Evolutionary conservation across 805 yeast species (phyloP), one percentile per base, ranked within the genome.

Genomic region (Kodamaea laetipori): DNA sequence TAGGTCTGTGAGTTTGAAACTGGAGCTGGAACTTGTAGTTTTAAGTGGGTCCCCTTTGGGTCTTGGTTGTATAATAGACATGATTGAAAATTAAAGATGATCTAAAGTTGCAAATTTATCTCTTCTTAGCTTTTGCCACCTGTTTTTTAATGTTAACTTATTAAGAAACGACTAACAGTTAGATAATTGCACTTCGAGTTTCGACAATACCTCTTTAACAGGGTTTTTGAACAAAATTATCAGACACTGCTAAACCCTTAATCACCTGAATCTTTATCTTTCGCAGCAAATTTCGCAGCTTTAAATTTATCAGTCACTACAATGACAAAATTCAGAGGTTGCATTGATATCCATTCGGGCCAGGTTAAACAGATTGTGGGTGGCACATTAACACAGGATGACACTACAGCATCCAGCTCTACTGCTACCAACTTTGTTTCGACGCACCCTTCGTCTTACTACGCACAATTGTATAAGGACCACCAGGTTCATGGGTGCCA

Each of bases 321-420:
- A 11, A 90, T 90, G 97, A 90, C 97, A 0, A 74, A 76, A 41
- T 94, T 88, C 66, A 79, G 90, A 56, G 98, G 97, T 0, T 94
- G 99, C 58, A 92, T 94, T 28, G 99, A 94, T 60, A 82, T 94
- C 46, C 99, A 94, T 63, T 78, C 85, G 6, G 99, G 99, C 1
- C 84, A 87, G 53, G 99, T 94, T 48, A 94, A 94, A 58, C 99
- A 94, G 62, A 94, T 94, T 42, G 97, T 94, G 1, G 99, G 99
- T 5, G 96, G 97, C 0, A 86, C 97, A 0, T 70, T 94, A 15
- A 72, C 76, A 0, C 67, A 69, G 8, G 84, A 82, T 46, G 83
- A 80, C 50, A 50, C 52, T 13, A 64, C 63, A n/a, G 56, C 63
- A 6, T 63, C 64, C 7, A 31, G 47, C 7, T 41, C 53, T 11